phyloP scores from a whole-genome alignment of 2,329 filamentous ascomycete species.

The Clonostachys rosea region DNA sequence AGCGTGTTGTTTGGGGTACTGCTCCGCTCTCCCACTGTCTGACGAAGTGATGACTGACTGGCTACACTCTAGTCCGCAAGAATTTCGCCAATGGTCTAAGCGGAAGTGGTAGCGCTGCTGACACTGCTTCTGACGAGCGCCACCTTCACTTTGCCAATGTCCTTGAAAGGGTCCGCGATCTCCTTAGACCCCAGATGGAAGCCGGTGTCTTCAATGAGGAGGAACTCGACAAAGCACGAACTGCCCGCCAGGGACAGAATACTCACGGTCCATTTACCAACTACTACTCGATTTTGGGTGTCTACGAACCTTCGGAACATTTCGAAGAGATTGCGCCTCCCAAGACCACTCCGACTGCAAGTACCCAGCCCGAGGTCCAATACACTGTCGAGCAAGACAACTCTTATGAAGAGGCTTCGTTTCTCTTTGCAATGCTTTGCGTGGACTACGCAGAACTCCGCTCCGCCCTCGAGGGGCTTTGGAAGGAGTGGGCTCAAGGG shows the following conservation, averaged over 20 bases:
- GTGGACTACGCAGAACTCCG: conserved; percentile 4
- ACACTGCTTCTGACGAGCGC: neutral
- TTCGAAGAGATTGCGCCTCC: neutral
- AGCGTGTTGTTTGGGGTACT: conserved; percentile 7
- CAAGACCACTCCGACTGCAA: neutral
- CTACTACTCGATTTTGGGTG: neutral
- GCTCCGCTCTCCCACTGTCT: no score
- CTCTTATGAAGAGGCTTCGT: neutral
- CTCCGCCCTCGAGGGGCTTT: conserved; percentile 5
- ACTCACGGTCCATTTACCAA: neutral
- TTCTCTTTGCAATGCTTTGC: conserved; percentile 3
- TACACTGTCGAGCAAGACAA: neutral
- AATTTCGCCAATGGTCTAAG: neutral
- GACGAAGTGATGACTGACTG: no score
- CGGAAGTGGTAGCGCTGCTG: neutral
- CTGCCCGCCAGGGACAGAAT: neutral
- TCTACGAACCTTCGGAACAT: neutral
- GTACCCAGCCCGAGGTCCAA: neutral
- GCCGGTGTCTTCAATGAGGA: conserved; percentile 1
- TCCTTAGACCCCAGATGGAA: conserved; percentile 8
- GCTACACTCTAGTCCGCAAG: neutral
- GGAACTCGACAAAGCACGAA: neutral
- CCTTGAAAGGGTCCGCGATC: conserved; percentile 9
- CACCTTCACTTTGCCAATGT: conserved; percentile 10
- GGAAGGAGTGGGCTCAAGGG: neutral